Evolutionary conservation across 2,329 filamentous ascomycete species (phyloP).

Genomic region (Colletotrichum liriopes): DNA sequence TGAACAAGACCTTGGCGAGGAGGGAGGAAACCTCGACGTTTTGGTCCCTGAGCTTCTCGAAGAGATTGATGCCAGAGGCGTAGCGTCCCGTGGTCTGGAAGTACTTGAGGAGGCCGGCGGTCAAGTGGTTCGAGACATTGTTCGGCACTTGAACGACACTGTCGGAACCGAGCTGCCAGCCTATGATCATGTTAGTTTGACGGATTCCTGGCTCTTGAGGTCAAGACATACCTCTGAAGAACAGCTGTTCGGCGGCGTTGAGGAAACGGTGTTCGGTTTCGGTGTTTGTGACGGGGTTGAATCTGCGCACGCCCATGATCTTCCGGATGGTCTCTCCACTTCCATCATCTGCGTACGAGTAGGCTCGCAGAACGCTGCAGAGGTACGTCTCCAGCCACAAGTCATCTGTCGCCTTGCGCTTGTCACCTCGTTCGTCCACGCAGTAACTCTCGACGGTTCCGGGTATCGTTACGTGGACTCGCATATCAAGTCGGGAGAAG

Average conservation of each 20-base stretch:
- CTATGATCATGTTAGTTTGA: conserved; percentile 59
- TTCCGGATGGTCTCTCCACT: conserved; percentile 95
- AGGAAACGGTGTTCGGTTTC: conserved; percentile 97
- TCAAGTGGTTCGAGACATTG: conserved; percentile 95
- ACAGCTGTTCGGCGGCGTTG: conserved; percentile 92
- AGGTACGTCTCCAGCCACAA: conserved; percentile 98
- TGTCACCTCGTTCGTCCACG: conserved; percentile 96
- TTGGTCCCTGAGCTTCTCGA: conserved; percentile 92
- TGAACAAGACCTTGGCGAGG: conserved; percentile 90
- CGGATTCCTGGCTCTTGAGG: no score
- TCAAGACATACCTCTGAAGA: conserved; percentile 82
- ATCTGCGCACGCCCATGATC: conserved; percentile 95
- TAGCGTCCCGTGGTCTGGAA: conserved; percentile 96
- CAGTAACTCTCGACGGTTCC: conserved; percentile 98
- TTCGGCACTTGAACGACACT: conserved; percentile 98
- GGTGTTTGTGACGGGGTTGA: conserved; percentile 98
- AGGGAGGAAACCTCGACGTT: conserved; percentile 96
- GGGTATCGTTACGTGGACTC: conserved; percentile 96
- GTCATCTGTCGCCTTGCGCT: conserved; percentile 91
- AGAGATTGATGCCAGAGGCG: conserved; percentile 95
- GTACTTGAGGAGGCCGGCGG: conserved; percentile 93
- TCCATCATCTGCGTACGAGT: conserved; percentile 96
- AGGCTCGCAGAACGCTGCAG: conserved; percentile 93
- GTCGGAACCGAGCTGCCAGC: conserved; percentile 96
- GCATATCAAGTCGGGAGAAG: conserved; percentile 97